Evolutionary conservation across 2,329 filamentous ascomycete species (phyloP), one percentile per base, ranked within the genome.

Genomic region (Gaeumannomyces tritici): DNA sequence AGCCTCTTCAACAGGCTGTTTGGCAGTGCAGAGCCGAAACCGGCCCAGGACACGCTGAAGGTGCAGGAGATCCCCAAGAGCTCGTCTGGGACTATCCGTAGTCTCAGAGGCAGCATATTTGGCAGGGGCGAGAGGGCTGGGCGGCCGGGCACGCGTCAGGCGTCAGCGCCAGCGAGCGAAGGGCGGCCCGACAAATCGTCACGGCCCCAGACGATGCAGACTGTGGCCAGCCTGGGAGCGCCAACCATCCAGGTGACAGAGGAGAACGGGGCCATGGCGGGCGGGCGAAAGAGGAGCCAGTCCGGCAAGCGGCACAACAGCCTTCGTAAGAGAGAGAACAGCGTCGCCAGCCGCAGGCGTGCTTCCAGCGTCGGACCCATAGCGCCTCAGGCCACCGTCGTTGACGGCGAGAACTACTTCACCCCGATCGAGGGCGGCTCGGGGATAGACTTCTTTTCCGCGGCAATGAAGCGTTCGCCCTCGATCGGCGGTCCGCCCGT

Each of bases 1-100:
- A 86, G 86, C 21, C 79, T 98, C 0, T 99, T 95, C 71, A 84
- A 87, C 3, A 83, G 89, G 65, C 79, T 99, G 0, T 98, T 96
- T 72, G 89, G 89, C 8, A 73, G 77, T n/a, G 67, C 74, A 3
- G 83, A 86, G 59, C 75, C 84, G 12, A 75, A 79, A 66, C 42
- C 42, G 21, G 42, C 42, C 8, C 8, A 9, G 42, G 42, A 51
- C 42, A 51, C 42, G n/a, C 42, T 51, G 21, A 74, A 66, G 54
- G 70, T 29, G 12, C 69, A 79, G 26, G 78, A 83, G 26, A 82
- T 83, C 6, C 88, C 89, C 4, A 88, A 86, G 71, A 91, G 80
- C 68, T 83, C 91, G 7, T 83, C 86, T 8, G 89, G 88, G 21
- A 93, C 89, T 1, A 76, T 88, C 54, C 85, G 84, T 67, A 90